A percentile compares a stretch with the other conserved stretches of the same genome.
Conservation (phyloP, 1,284 basidiomycete species). For the Stereum hirsutum region DNA sequence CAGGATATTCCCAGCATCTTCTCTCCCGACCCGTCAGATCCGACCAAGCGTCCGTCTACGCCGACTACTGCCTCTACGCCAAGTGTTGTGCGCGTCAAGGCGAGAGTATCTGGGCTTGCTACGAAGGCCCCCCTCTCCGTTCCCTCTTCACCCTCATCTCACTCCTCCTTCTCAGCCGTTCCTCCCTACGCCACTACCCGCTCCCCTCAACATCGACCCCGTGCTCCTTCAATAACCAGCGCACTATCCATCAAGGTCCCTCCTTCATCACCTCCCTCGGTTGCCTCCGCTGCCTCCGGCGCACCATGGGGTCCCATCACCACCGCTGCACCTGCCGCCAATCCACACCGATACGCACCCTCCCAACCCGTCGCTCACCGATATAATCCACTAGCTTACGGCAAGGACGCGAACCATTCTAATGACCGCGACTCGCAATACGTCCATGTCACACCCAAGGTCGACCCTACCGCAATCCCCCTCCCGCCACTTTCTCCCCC, state of each 20-base stretch:
- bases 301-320: conserved; percentile 45
- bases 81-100: conserved; percentile 37
- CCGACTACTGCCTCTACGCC: conserved; percentile 10
- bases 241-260: conserved; percentile 16
- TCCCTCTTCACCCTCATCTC: no score
- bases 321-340: conserved; percentile 40
- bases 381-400: conserved; percentile 26
- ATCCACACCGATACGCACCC: conserved; percentile 42
- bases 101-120: conserved; percentile 42
- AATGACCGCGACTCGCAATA: not conserved
- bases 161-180: no score
- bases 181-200: conserved; percentile 25
- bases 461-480: conserved; percentile 15
- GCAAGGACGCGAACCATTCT: not conserved
- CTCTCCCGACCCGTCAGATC: not conserved
- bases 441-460: conserved; percentile 4
- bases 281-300: no score
- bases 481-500: conserved; percentile 58
- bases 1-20: conserved; percentile 13
- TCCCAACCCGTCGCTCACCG: conserved; percentile 15
- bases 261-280: conserved; percentile 16
- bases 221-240: conserved; percentile 33
- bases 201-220: conserved; percentile 23
- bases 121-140: conserved; percentile 21
- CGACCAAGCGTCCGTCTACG: conserved; percentile 8